phyloP scores from a whole-genome alignment of 2,329 filamentous ascomycete species.

The Coleophoma cylindrospora region DNA sequence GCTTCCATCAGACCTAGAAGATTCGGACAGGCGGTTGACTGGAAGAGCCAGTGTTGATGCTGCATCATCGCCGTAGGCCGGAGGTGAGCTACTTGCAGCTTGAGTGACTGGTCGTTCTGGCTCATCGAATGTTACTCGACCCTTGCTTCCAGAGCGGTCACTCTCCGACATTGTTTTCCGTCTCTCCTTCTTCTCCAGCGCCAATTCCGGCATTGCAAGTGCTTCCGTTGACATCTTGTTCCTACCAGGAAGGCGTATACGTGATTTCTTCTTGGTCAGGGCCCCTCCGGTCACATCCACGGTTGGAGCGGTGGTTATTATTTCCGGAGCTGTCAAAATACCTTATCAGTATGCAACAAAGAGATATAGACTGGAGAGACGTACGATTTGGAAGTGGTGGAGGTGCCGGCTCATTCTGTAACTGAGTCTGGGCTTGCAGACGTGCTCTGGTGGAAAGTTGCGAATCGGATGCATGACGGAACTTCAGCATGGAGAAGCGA shows the following conservation, averaged over 20 bases:
- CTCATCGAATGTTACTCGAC: conserved; percentile 57
- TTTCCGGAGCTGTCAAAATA: conserved; percentile 52
- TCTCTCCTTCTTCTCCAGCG: conserved; percentile 33
- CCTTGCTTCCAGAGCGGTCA: conserved; percentile 26
- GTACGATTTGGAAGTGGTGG: conserved; percentile 51
- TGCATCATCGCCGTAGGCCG: conserved; percentile 57
- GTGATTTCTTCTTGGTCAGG: conserved; percentile 48
- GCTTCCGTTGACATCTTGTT: conserved; percentile 25
- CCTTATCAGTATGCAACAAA: too few species aligned
- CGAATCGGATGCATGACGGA: conserved; percentile 89
- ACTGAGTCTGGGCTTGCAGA: conserved; percentile 52
- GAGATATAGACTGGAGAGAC: too few species aligned
- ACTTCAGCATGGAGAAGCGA: conserved; percentile 69
- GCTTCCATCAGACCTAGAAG: conserved; percentile 83
- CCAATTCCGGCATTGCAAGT: conserved; percentile 10
- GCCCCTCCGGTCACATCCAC: conserved; percentile 49
- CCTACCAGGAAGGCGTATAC: conserved; percentile 47
- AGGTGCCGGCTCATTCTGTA: conserved; percentile 8
- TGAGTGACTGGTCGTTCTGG: conserved; percentile 43
- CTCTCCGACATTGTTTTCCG: conserved; percentile 33
- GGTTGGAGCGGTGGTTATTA: conserved; percentile 90
- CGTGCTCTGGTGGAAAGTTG: conserved; percentile 75
- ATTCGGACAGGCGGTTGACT: conserved; percentile 70
- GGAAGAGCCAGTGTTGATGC: conserved; percentile 59
- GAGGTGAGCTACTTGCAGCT: conserved; percentile 40